Conservation (phyloP, 805 yeast species). For the Lipomyces chichibuensis region DNA sequence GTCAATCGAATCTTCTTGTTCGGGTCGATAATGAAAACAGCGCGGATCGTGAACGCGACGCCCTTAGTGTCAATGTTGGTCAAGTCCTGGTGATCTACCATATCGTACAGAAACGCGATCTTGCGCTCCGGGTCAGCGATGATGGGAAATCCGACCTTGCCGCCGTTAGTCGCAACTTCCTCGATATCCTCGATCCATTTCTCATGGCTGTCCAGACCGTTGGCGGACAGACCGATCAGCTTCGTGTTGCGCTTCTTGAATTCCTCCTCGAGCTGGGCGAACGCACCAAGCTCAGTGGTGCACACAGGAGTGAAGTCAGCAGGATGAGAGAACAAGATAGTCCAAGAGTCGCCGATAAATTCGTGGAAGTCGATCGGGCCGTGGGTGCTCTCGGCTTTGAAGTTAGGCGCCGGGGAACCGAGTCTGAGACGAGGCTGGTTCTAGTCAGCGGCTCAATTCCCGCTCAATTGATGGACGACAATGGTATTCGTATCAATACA, state of each 20-base stretch:
- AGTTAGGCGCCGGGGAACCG: conserved; percentile 86
- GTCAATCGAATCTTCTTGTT: conserved; percentile 82
- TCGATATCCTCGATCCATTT: conserved; percentile 91
- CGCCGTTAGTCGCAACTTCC: conserved; percentile 69
- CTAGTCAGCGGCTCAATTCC: neutral
- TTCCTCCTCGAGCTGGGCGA: conserved; percentile 85
- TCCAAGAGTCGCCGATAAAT: conserved; percentile 84
- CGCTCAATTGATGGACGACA: conserved; percentile 1
- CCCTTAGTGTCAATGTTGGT: conserved; percentile 68
- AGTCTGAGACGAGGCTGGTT: conserved; percentile 60
- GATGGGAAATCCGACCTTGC: conserved; percentile 82
- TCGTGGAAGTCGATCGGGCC: conserved; percentile 89
- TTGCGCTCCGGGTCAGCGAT: conserved; percentile 85
- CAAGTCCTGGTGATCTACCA: conserved; percentile 86
- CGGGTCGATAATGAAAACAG: conserved; percentile 91
- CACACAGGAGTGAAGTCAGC: conserved; percentile 97
- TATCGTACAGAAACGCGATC: conserved; percentile 80
- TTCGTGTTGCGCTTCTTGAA: conserved; percentile 82
- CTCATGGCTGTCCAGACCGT: conserved; percentile 75
- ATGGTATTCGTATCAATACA: neutral
- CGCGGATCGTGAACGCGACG: conserved; percentile 83
- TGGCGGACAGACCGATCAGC: conserved; percentile 88
- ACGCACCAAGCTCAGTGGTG: conserved; percentile 94
- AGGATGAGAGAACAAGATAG: conserved; percentile 88
- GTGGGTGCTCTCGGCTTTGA: conserved; percentile 76